Conservation (phyloP, 2,329 filamentous ascomycete species). For the Colletotrichum siamense region DNA sequence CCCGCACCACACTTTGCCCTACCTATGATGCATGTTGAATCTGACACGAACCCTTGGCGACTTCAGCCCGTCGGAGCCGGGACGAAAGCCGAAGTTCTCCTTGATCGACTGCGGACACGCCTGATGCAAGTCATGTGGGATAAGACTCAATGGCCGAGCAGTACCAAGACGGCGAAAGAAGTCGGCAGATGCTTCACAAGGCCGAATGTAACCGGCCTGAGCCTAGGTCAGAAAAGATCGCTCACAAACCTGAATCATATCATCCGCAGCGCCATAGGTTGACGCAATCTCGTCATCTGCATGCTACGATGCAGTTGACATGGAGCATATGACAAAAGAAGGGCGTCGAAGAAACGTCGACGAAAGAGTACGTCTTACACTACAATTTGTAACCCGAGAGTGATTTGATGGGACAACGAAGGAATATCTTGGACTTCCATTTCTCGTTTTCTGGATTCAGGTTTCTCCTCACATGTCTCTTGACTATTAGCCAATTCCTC, state of each 20-base stretch:
- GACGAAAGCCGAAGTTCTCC: neutral
- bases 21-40: neutral
- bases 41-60: neutral
- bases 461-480: neutral
- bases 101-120: neutral
- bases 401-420: neutral
- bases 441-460: neutral
- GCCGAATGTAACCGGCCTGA: neutral
- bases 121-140: no score
- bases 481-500: neutral
- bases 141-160: neutral
- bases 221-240: neutral
- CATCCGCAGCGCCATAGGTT: neutral
- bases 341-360: neutral
- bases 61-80: neutral
- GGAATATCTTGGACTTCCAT: neutral
- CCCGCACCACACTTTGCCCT: neutral
- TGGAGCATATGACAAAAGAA: neutral
- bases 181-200: neutral
- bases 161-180: neutral
- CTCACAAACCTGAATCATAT: neutral
- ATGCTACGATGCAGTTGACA: neutral
- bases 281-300: neutral
- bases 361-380: neutral
- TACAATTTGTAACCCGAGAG: neutral